Percentiles rank a stretch among this genome's conserved stretches.
phyloP scores from a whole-genome alignment of 352 stramenopile genomes.

The Globisporangium spinosum region DNA sequence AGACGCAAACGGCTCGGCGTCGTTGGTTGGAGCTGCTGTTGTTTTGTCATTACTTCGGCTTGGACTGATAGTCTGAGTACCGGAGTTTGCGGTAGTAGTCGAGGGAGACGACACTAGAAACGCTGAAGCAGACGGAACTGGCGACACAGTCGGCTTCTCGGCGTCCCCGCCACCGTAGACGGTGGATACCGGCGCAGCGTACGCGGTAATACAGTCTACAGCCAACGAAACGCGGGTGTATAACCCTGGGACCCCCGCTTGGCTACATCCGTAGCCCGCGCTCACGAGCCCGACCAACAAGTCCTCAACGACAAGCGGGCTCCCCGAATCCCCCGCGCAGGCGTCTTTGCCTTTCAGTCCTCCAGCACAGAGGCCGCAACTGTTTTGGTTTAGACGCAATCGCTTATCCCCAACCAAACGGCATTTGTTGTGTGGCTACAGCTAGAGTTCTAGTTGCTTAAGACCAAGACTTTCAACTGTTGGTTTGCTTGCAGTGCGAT shows the following conservation, averaged over 20 bases:
- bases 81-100: too few species aligned
- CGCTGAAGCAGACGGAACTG: too few species aligned
- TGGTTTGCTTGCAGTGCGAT: too few species aligned
- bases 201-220: background rate
- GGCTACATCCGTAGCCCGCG: conserved; percentile 12
- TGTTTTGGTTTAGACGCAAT: background rate
- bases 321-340: conserved; percentile 21
- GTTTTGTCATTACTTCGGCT: too few species aligned
- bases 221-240: conserved; percentile 16
- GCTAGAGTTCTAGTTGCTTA: background rate
- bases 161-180: too few species aligned
- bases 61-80: too few species aligned
- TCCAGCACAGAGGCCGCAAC: conserved; percentile 15
- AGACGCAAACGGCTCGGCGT: too few species aligned
- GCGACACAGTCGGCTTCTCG: too few species aligned
- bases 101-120: too few species aligned
- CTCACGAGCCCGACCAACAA: conserved; percentile 14
- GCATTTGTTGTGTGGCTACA: conserved; percentile 11
- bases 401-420: conserved; percentile 3
- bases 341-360: conserved; percentile 7
- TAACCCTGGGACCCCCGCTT: conserved; percentile 4
- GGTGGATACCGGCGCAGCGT: background rate
- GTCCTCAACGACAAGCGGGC: conserved; percentile 13
- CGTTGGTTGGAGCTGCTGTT: too few species aligned
- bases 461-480: too few species aligned